A percentile compares a stretch with the other conserved stretches of the same genome.
Evolutionary conservation across 495 filamentous ascomycete species (phyloP).

Genomic region (Sordaria brevicollis): DNA sequence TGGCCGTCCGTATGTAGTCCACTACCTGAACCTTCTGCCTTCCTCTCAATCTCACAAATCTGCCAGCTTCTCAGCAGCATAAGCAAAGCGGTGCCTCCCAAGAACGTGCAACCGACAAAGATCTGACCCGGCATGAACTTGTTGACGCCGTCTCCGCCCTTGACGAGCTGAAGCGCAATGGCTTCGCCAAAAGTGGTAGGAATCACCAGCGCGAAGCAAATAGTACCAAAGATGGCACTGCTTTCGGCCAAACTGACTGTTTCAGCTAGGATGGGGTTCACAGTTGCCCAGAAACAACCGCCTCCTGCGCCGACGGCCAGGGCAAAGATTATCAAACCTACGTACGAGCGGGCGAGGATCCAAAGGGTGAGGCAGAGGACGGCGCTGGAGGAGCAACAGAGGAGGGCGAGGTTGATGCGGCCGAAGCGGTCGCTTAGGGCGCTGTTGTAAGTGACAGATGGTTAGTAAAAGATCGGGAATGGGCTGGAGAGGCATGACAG

Average conservation of each 20-base stretch:
- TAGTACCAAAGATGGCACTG: not conserved
- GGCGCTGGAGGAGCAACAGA: conserved; percentile 4
- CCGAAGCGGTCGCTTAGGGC: conserved; percentile 48
- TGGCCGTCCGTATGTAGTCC: not conserved
- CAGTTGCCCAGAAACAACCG: conserved; percentile 63
- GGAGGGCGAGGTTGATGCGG: conserved; percentile 50
- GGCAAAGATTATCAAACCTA: conserved; percentile 57
- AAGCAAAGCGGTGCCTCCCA: conserved; percentile 1
- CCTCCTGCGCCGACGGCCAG: conserved; percentile 50
- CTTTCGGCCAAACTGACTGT: conserved; percentile 52
- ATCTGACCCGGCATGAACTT: conserved; percentile 8
- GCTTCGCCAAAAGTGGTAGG: conserved; percentile 9
- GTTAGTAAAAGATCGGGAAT: not conserved
- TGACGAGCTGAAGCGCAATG: conserved; percentile 10
- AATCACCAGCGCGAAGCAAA: conserved; percentile 10
- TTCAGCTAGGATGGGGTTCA: conserved; percentile 64
- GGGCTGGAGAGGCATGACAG: not conserved
- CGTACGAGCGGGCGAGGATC: conserved; percentile 51
- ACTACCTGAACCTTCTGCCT: not conserved
- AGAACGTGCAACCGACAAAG: conserved; percentile 7
- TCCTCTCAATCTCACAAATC: conserved; percentile 7
- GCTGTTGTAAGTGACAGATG: not conserved
- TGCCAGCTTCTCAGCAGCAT: conserved; percentile 7
- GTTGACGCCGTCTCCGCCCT: not conserved
- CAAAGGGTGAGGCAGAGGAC: conserved; percentile 50